Conservation (phyloP, 176 grass and related monocot genomes). For the Triticum aestivum region IWGSC_CS_RefSeq_v2.1 NC_057810.1:570616043-570616542, state of each 20-base stretch:
- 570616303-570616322: conserved; percentile 48
- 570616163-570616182: conserved; percentile 44
- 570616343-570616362: conserved; percentile 31
- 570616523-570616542: neutral
- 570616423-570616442: conserved; percentile 25
- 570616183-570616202: conserved; percentile 13
- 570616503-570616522: conserved; percentile 35
- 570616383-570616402: conserved; percentile 58
- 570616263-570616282: conserved; percentile 53
- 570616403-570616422: neutral
- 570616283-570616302: conserved; percentile 31
- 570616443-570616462: conserved; percentile 35
- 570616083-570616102: conserved; percentile 47
- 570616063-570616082: conserved; percentile 56
- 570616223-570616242: conserved; percentile 49
- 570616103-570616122: conserved; percentile 48
- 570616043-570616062: conserved; percentile 66
- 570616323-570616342: conserved; percentile 27
- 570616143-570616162: conserved; percentile 38
- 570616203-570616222: conserved; percentile 39
- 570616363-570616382: conserved; percentile 45
- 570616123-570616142: conserved; percentile 46
- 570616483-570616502: conserved; percentile 45
- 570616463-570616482: conserved; percentile 50
- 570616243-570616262: conserved; percentile 53